A percentile compares a stretch with the other conserved stretches of the same genome.
Conservation (phyloP, 345 rosid species). For the Aquilaria malaccensis region DNA sequence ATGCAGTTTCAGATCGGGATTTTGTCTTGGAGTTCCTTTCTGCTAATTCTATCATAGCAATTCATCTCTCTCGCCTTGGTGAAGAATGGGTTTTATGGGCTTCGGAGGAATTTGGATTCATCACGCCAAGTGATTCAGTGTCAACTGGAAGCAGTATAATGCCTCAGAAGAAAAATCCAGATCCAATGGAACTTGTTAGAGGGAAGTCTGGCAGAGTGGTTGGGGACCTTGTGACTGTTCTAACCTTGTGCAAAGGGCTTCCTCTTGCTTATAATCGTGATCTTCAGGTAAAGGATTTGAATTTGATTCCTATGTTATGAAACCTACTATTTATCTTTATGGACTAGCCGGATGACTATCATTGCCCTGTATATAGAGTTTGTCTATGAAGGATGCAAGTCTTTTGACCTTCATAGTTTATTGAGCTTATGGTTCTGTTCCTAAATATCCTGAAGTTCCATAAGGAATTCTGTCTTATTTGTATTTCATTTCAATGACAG, state of each 20-base stretch:
- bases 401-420: background rate
- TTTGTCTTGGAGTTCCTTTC: conserved; percentile 77
- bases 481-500: conserved; percentile 26
- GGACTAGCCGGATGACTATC: background rate
- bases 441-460: background rate
- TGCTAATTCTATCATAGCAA: conserved; percentile 65
- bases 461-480: background rate
- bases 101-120: conserved; percentile 89
- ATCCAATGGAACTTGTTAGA: conserved; percentile 96
- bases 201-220: conserved; percentile 90
- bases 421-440: background rate
- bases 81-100: conserved; percentile 99
- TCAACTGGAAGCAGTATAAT: conserved; percentile 98
- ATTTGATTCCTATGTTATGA: background rate
- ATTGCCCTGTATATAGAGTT: too few relatives aligned
- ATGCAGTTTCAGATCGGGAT: conserved; percentile 96
- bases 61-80: conserved; percentile 91
- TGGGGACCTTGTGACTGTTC: conserved; percentile 75
- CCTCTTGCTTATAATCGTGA: conserved; percentile 96
- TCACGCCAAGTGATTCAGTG: conserved; percentile 83
- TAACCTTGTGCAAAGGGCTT: conserved; percentile 93
- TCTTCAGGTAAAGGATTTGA: conserved; percentile 45
- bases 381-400: background rate
- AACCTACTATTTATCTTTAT: background rate
- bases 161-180: conserved; percentile 99